Percentiles rank a stretch among this genome's conserved stretches.
These are phyloP conservation scores for Setaria viridis DNA, from an alignment of 202 grass and related monocot genomes.

Conservation along the genomic window DNA sequence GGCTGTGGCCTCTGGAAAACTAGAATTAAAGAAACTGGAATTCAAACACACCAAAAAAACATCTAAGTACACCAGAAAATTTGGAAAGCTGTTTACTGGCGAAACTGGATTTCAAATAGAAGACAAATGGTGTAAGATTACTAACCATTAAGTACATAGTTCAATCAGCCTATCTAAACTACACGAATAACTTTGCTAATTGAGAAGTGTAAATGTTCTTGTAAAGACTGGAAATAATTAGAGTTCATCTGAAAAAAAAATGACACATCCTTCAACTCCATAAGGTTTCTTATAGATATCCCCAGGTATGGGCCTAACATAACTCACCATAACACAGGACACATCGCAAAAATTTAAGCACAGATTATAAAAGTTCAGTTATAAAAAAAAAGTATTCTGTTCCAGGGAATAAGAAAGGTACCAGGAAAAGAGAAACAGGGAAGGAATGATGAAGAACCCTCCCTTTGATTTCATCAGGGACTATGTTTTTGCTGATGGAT, in stretches of 20 bases:
- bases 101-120: background rate
- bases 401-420: conserved; percentile 40
- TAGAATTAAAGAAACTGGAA: conserved; percentile 8
- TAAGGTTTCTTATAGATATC: background rate
- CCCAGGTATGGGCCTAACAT: conserved; percentile 21
- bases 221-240: conserved; percentile 7
- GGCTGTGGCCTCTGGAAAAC: background rate
- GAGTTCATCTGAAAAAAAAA: background rate
- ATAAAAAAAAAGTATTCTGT: conserved; percentile 9
- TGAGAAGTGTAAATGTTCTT: conserved; percentile 14
- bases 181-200: conserved; percentile 17
- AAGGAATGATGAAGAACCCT: conserved; percentile 97
- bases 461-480: conserved; percentile 97
- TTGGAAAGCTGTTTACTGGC: background rate
- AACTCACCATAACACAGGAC: background rate
- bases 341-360: background rate
- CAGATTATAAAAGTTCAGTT: background rate
- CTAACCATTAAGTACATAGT: conserved; percentile 9
- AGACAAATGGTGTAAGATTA: background rate
- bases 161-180: conserved; percentile 5
- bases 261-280: conserved; percentile 11
- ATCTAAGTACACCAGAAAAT: conserved; percentile 10
- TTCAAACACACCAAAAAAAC: background rate
- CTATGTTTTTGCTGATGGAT: conserved; percentile 94
- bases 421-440: conserved; percentile 94